These are phyloP conservation scores for Cydonia oblonga DNA, from an alignment of 331 rosid genomes.

Conservation along the genomic window DNA sequence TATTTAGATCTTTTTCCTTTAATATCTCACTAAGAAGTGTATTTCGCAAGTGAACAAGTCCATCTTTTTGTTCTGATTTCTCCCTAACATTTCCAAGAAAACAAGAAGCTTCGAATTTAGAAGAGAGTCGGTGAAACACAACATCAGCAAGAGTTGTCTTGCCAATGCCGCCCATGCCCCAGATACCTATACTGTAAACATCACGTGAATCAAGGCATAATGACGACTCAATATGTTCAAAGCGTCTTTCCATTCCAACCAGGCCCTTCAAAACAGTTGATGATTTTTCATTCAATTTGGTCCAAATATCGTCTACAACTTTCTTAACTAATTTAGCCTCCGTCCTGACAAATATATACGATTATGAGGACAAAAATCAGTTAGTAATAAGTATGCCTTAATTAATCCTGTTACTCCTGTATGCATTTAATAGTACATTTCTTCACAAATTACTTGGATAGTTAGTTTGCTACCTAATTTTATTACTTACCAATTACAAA, in stretches of 20 bases:
- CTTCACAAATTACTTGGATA: too few species aligned
- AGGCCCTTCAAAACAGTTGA: not conserved
- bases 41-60: not conserved
- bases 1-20: not conserved
- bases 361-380: too few species aligned
- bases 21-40: not conserved
- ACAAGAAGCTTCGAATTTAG: not conserved
- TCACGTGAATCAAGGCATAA: not conserved
- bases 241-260: not conserved
- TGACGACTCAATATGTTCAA: not conserved
- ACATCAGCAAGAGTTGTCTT: slow-evolving; percentile 3
- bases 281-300: not conserved
- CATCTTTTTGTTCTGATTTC: not conserved
- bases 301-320: not conserved
- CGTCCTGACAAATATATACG: not conserved
- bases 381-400: too few species aligned
- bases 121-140: not conserved
- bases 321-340: slow-evolving; percentile 1
- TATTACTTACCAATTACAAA: too few species aligned
- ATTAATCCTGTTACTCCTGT: too few species aligned
- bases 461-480: too few species aligned
- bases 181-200: not conserved
- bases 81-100: not conserved
- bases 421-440: too few species aligned
- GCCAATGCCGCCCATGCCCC: slow-evolving; percentile 11